Evolutionary conservation across 306 rosid genomes (phyloP).

Genomic region (Medicago lupulina): DNA sequence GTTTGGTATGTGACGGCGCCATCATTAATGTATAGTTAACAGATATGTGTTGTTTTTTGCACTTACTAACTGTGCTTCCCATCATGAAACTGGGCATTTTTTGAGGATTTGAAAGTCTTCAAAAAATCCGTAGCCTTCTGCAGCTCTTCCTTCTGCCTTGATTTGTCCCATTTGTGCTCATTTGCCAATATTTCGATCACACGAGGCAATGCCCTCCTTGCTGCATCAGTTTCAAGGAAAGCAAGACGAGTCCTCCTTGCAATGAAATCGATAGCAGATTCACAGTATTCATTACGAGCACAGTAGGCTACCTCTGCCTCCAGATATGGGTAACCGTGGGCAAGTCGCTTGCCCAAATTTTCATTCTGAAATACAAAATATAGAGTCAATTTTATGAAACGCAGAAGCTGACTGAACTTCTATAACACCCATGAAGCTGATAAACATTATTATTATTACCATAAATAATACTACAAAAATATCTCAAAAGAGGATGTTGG

Average conservation of each 20-base stretch:
- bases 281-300: conserved; percentile 95
- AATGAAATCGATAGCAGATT: conserved; percentile 92
- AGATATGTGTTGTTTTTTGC: background rate
- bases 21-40: background rate
- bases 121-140: conserved; percentile 69
- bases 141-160: conserved; percentile 78
- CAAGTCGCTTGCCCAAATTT: conserved; percentile 88
- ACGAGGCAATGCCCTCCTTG: conserved; percentile 84
- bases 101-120: conserved; percentile 86
- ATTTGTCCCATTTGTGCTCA: conserved; percentile 86
- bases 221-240: conserved; percentile 97
- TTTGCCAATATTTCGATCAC: conserved; percentile 79
- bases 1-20: background rate
- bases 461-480: background rate
- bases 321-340: conserved; percentile 92
- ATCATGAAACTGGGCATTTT: conserved; percentile 88
- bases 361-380: conserved; percentile 64
- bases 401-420: conserved; percentile 22
- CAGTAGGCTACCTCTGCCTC: conserved; percentile 99
- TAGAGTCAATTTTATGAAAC: conserved; percentile 13
- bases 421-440: conserved; percentile 17
- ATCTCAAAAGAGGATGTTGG: conserved; percentile 18
- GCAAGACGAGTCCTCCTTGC: conserved; percentile 97
- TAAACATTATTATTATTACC: conserved; percentile 7
- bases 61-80: conserved; percentile 79